A percentile compares a stretch with the other conserved stretches of the same genome.
phyloP scores from a whole-genome alignment of 306 rosid genomes.

The Spatholobus suberectus region DNA sequence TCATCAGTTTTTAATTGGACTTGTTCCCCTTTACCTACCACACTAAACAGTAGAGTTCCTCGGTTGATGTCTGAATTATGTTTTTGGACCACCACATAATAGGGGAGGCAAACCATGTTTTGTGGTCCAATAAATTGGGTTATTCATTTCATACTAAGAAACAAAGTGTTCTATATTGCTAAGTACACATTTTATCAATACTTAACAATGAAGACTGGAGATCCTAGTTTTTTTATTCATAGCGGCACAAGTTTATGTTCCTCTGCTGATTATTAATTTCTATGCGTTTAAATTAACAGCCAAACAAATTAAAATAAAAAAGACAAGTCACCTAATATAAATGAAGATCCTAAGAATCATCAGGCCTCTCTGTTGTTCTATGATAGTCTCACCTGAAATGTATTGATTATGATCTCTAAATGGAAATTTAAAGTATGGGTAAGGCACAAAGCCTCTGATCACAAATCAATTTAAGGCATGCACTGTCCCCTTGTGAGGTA shows the following conservation, averaged over 20 bases:
- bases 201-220: background rate
- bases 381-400: conserved; percentile 40
- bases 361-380: conserved; percentile 21
- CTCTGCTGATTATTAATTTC: background rate
- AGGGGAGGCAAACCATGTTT: conserved; percentile 28
- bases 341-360: conserved; percentile 1
- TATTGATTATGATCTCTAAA: conserved; percentile 47
- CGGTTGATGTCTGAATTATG: conserved; percentile 29
- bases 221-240: conserved; percentile 2
- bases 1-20: conserved; percentile 35
- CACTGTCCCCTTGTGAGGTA: conserved; percentile 62
- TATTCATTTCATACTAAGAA: background rate
- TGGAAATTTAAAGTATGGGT: conserved; percentile 40
- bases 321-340: background rate
- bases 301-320: background rate
- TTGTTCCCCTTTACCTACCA: conserved; percentile 33
- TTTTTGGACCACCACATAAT: conserved; percentile 33
- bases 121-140: conserved; percentile 30
- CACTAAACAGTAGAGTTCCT: conserved; percentile 9
- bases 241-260: background rate
- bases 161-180: background rate
- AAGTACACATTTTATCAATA: background rate
- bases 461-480: conserved; percentile 50
- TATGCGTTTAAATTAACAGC: background rate
- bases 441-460: conserved; percentile 37